Evolutionary conservation across 176 grass and related monocot genomes (phyloP).

Genomic region (Puccinellia tenuiflora): DNA sequence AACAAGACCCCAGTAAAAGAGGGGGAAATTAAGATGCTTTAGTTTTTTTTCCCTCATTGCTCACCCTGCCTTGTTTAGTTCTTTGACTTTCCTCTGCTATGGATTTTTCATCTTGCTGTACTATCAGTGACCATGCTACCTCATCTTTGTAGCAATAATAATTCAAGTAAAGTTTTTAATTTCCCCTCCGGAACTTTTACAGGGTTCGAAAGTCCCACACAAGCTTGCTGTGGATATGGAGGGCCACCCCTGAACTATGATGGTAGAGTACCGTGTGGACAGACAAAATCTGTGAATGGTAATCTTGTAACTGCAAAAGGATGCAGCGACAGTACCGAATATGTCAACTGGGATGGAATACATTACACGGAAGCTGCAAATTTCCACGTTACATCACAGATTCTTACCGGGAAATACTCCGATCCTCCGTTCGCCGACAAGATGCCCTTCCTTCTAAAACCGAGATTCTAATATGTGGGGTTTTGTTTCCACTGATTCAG

Average conservation of each 20-base stretch:
- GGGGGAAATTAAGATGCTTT: background rate
- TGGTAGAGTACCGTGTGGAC: conserved; percentile 62
- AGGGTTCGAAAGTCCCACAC: conserved; percentile 71
- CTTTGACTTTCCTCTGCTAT: background rate
- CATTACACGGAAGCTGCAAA: conserved; percentile 91
- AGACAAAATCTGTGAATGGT: conserved; percentile 58
- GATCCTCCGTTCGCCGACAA: conserved; percentile 74
- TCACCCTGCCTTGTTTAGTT: background rate
- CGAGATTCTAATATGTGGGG: conserved; percentile 48
- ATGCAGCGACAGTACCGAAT: conserved; percentile 65
- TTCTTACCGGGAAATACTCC: conserved; percentile 82
- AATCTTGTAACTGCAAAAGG: conserved; percentile 61
- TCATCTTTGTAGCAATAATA: conserved; percentile 12
- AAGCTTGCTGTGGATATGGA: conserved; percentile 88
- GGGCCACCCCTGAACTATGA: conserved; percentile 86
- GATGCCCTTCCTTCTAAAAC: conserved; percentile 87
- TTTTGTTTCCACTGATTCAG: conserved; percentile 7
- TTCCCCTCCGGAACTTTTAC: background rate
- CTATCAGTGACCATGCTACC: background rate
- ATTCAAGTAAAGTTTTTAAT: background rate
- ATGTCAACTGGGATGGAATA: conserved; percentile 95
- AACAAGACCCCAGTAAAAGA: background rate
- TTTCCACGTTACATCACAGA: conserved; percentile 70
- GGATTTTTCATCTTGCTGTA: background rate
- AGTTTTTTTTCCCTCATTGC: background rate